Percentiles rank a stretch among this genome's conserved stretches.
phyloP scores from a whole-genome alignment of 805 yeast genomes.

The Candida andamanensis region DNA sequence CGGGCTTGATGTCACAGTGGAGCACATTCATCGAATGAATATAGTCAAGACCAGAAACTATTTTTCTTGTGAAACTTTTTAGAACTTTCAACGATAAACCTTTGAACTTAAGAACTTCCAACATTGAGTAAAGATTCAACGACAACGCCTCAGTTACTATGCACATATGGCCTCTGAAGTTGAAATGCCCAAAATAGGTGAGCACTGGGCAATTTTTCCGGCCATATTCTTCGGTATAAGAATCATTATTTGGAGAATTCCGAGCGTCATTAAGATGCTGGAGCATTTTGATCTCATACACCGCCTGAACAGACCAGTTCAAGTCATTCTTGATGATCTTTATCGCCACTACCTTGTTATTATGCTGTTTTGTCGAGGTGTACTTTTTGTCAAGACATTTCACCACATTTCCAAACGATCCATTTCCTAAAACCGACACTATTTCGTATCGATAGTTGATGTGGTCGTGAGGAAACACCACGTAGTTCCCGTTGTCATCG shows the following conservation, averaged over 20 bases:
- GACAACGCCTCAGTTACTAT: slow-evolving; percentile 71
- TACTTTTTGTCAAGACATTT: slow-evolving; percentile 62
- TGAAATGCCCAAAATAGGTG: slow-evolving; percentile 62
- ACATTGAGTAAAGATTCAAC: slow-evolving; percentile 57
- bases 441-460: slow-evolving; percentile 71
- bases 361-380: slow-evolving; percentile 1
- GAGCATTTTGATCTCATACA: slow-evolving; percentile 67
- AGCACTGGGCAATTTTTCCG: slow-evolving; percentile 31
- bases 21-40: slow-evolving; percentile 55
- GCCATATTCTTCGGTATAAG: slow-evolving; percentile 14
- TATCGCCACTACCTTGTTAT: slow-evolving; percentile 55
- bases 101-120: slow-evolving; percentile 44
- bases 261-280: slow-evolving; percentile 34
- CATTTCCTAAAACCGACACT: slow-evolving; percentile 57
- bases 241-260: slow-evolving; percentile 1
- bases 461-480: slow-evolving; percentile 57
- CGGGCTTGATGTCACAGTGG: slow-evolving; percentile 87
- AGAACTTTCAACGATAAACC: slow-evolving; percentile 45
- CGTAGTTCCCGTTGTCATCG: slow-evolving; percentile 61
- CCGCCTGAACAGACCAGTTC: slow-evolving; percentile 72
- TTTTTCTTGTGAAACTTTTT: slow-evolving; percentile 45
- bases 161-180: slow-evolving; percentile 78
- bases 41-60: slow-evolving; percentile 54
- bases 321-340: slow-evolving; percentile 72
- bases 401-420: slow-evolving; percentile 79